Evolutionary conservation across 306 rosid genomes (phyloP), one percentile per base, ranked within the genome.

Genomic region (Astragalus membranaceus): DNA sequence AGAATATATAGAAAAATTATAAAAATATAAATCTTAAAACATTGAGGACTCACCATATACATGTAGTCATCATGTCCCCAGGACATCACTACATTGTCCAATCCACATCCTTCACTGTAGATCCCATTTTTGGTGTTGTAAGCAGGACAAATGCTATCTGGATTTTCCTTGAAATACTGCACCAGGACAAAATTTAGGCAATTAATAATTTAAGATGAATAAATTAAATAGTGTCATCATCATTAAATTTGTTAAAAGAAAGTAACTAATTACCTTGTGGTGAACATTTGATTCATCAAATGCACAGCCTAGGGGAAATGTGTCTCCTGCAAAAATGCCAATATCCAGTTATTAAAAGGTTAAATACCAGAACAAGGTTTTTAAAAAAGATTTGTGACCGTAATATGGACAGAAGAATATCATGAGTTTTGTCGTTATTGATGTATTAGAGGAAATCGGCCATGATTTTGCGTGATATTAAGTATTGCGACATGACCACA

Each of bases 21-120:
- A 26, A 26, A 26, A 23, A 43, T 54, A 13, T 4, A 53, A 12
- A 43, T 53, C 65, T 23, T 7, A 13, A 12, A 50, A 14, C 29
- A 36, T 43, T 15, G 23, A 4, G 10, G 8, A 75, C 78, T 55
- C 16, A 83, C 87, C 83, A 77, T 2, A 78, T 67, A 77, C 88
- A 84, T 84, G 4, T 84, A 80, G 14, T 77, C 85, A 48, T 84
- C 88, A 62, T 84, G 88, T n/a, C 88, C 88, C 83, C 83, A 84
- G 41, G 88, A 70, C 83, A 80, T 74, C 20, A 62, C 39, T 0
- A 80, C 77, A 2, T 80, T 84, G 65, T 77, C 63, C 6, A 84
- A 56, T 44, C 88, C 88, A 77, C 83, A 74, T 15, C 68, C 78
- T 64, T 80, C 70, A 0, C 15, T 42, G 70, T 84, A 84, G 50